Evolutionary conservation across 257 asterid genomes (phyloP).

Genomic region (Echium plantagineum): DNA sequence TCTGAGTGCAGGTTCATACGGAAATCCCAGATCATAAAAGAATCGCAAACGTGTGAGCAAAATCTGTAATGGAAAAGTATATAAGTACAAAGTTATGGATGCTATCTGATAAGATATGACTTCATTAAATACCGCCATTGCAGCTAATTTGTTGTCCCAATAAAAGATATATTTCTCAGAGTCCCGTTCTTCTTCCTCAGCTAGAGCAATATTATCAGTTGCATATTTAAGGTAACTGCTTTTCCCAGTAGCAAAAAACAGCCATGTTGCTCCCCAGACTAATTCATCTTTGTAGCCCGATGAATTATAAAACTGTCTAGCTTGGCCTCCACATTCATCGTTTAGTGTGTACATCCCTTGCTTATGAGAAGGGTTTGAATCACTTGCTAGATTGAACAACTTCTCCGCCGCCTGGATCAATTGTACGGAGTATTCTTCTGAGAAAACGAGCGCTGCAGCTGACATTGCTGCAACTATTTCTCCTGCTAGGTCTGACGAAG

Average conservation of each 20-base stretch:
- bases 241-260: slow-evolving; percentile 49
- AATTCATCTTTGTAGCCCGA: slow-evolving; percentile 39
- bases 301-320: slow-evolving; percentile 29
- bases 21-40: slow-evolving; percentile 47
- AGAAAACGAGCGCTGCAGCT: slow-evolving; percentile 44
- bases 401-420: slow-evolving; percentile 29
- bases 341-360: slow-evolving; percentile 25
- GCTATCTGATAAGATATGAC: neutral
- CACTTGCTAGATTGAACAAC: slow-evolving; percentile 21
- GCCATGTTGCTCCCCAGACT: slow-evolving; percentile 49
- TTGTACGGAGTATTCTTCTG: slow-evolving; percentile 15
- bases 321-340: slow-evolving; percentile 35
- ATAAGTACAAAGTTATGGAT: neutral
- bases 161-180: slow-evolving; percentile 31
- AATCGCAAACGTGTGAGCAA: slow-evolving; percentile 38
- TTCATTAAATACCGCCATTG: slow-evolving; percentile 25
- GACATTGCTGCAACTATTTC: slow-evolving; percentile 51
- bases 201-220: slow-evolving; percentile 24
- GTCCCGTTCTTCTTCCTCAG: slow-evolving; percentile 30
- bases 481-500: slow-evolving; percentile 45
- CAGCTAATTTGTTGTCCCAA: slow-evolving; percentile 51
- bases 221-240: slow-evolving; percentile 33
- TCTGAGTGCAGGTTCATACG: slow-evolving; percentile 31
- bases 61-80: slow-evolving; percentile 14
- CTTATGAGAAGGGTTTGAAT: slow-evolving; percentile 16